Conservation (phyloP, 495 filamentous ascomycete species). For the Stereocaulon alpinum region DNA sequence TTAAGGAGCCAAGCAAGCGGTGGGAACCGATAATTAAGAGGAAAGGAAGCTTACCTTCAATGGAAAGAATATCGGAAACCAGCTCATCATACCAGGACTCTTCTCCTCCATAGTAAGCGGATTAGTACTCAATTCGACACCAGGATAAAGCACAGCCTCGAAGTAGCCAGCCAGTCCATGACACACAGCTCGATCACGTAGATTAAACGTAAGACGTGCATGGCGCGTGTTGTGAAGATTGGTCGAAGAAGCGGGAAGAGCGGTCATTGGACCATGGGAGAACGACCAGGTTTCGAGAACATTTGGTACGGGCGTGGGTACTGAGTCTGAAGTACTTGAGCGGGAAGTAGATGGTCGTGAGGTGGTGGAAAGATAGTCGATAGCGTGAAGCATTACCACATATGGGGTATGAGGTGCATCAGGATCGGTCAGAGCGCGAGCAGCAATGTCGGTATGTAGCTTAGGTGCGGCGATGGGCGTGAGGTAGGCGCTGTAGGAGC, state of each 20-base stretch:
- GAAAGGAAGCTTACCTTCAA: slow-evolving; percentile 62
- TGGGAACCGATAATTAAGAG: no score
- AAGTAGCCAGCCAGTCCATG: slow-evolving; percentile 94
- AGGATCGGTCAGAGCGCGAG: slow-evolving; percentile 48
- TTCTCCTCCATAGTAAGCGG: slow-evolving; percentile 86
- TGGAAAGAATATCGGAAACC: slow-evolving; percentile 98
- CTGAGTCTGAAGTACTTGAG: slow-evolving; percentile 13
- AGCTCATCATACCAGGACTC: slow-evolving; percentile 93
- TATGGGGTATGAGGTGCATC: slow-evolving; percentile 75
- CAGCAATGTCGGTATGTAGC: slow-evolving; percentile 66
- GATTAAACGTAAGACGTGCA: slow-evolving; percentile 62
- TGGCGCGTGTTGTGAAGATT: slow-evolving; percentile 74
- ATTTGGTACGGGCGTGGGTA: slow-evolving; percentile 25
- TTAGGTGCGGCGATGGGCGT: slow-evolving; percentile 86
- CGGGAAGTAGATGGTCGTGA: slow-evolving; percentile 20
- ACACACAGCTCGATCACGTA: slow-evolving; percentile 63
- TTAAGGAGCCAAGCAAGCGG: no score
- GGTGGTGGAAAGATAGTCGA: slow-evolving; percentile 63
- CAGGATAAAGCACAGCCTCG: slow-evolving; percentile 77
- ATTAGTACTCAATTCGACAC: slow-evolving; percentile 82
- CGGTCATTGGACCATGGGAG: slow-evolving; percentile 28
- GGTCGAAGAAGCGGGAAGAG: neutral
- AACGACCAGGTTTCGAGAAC: slow-evolving; percentile 25
- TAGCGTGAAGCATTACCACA: slow-evolving; percentile 82
- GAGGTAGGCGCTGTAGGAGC: slow-evolving; percentile 82